phyloP scores from a whole-genome alignment of 176 grass and related monocot species.

The Aegilops bicornis region DNA sequence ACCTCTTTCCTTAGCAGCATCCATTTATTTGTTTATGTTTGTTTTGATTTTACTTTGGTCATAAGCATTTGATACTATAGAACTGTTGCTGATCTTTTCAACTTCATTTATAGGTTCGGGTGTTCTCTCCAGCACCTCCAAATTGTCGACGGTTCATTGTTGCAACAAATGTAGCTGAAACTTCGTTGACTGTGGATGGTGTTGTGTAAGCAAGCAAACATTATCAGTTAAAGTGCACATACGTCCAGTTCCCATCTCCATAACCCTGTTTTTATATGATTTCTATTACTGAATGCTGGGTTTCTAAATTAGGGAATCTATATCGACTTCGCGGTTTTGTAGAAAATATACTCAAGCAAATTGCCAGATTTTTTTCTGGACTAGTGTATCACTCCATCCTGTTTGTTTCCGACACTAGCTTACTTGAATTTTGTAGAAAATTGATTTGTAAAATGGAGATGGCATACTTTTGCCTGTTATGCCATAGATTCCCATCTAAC shows the following conservation, averaged over 20 bases:
- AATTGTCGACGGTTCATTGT: slow-evolving; percentile 95
- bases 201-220: slow-evolving; percentile 87
- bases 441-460: background rate
- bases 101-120: slow-evolving; percentile 57
- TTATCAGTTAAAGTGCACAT: slow-evolving; percentile 42
- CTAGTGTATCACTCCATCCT: slow-evolving; percentile 4
- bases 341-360: background rate
- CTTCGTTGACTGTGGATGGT: slow-evolving; percentile 97
- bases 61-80: slow-evolving; percentile 21
- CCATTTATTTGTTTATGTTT: too few relatives aligned
- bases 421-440: slow-evolving; percentile 16
- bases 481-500: slow-evolving; percentile 12
- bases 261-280: background rate
- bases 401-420: background rate
- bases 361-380: slow-evolving; percentile 1
- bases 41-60: background rate
- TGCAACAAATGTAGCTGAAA: slow-evolving; percentile 98
- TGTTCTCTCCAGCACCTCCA: slow-evolving; percentile 77
- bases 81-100: slow-evolving; percentile 23
- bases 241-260: slow-evolving; percentile 26
- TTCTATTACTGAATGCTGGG: background rate
- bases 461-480: slow-evolving; percentile 3
- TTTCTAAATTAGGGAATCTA: slow-evolving; percentile 16
- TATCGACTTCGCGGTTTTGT: background rate
- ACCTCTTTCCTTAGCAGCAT: background rate